A percentile compares a stretch with the other conserved stretches of the same genome.
These are phyloP conservation scores for Lichenothelia convexa DNA, from an alignment of 495 filamentous ascomycete species.

Conservation along the genomic window DNA sequence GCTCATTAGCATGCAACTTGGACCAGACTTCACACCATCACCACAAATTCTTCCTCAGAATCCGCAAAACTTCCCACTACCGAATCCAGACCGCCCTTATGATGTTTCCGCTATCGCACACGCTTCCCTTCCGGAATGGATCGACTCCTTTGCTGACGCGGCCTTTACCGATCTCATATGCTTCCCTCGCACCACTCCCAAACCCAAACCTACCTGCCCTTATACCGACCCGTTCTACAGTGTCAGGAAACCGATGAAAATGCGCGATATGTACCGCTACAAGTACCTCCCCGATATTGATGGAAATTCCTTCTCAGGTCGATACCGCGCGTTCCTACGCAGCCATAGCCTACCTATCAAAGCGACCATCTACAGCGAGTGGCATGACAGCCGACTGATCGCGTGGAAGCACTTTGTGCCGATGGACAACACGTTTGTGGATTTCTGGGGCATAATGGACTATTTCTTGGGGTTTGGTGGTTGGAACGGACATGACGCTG, in stretches of 20 bases:
- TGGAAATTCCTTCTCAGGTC: slow-evolving; percentile 19
- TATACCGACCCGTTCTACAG: slow-evolving; percentile 16
- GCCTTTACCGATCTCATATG: slow-evolving; percentile 19
- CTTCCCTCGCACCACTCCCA: slow-evolving; percentile 6
- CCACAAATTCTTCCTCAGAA: no score
- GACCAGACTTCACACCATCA: no score
- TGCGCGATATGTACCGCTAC: slow-evolving; percentile 12
- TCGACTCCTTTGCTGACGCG: slow-evolving; percentile 14
- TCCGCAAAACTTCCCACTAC: slow-evolving; percentile 2
- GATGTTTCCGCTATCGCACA: slow-evolving; percentile 8
- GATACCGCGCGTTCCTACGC: slow-evolving; percentile 13
- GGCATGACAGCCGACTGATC: slow-evolving; percentile 21
- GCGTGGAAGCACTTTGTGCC: slow-evolving; percentile 40
- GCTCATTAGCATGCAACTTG: no score
- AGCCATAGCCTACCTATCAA: slow-evolving; percentile 17
- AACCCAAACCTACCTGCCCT: slow-evolving; percentile 10
- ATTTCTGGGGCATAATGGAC: slow-evolving; percentile 59
- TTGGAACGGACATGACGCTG: slow-evolving; percentile 33
- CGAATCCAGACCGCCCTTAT: slow-evolving; percentile 18
- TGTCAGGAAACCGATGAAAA: slow-evolving; percentile 3
- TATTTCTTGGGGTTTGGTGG: slow-evolving; percentile 47
- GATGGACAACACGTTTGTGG: slow-evolving; percentile 64
- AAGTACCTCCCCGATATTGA: slow-evolving; percentile 25
- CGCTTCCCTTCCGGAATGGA: slow-evolving; percentile 16
- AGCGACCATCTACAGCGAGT: slow-evolving; percentile 23